Base-by-base conservation (phyloP, 768 basidiomycete genomes). In the Trichaptum fuscoviolaceum region DNA sequence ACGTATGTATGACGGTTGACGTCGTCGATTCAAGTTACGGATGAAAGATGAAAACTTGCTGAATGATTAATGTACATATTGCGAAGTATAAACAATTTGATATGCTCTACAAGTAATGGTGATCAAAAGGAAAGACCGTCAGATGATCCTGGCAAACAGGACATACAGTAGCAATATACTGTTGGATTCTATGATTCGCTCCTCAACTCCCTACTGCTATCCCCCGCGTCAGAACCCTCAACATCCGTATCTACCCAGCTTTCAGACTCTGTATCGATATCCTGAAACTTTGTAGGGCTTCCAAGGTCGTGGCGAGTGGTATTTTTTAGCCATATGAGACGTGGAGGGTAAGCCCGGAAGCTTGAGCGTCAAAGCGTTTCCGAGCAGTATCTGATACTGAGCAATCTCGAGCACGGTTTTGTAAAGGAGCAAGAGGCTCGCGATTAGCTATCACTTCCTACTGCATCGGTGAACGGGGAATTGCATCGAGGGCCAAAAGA, bases 171-270 rank as follows among this genome's bases (percentile, higher is more conserved):
- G 42, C 15, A 52, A 3, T 15, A 52, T 15, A 52, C 42, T 15
- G 20, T 15, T 52, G 6, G 20, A 12, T 3, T 52, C 10, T 52
- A 52, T 52, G 20, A 15, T 20, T 52, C 42, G 20, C 42, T 12
- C 12, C 15, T 52, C 10, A 52, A 15, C 42, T 52, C 42, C 10
- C 42, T 52, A 52, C 59, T 61, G 8, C 59, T 61, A 18, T 61
- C 59, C 27, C 64, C 71, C 9, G 64, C 68, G 1, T 77, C 78
- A 0, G 73, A 74, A 9, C 67, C 73, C 27, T 79, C 80, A 57
- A 72, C 74, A 67, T 80, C 80, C 57, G 79, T 81, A 67, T 81
- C 80, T 24, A 80, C 72, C 79, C 80, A 81, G 42, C 67, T 73
- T 8, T 76, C 78, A 8, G 71, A 71, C 67, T 73, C 75, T 72